Evolutionary conservation across 352 stramenopile species (phyloP).

Genomic region (Halophytophthora batemanensis): DNA sequence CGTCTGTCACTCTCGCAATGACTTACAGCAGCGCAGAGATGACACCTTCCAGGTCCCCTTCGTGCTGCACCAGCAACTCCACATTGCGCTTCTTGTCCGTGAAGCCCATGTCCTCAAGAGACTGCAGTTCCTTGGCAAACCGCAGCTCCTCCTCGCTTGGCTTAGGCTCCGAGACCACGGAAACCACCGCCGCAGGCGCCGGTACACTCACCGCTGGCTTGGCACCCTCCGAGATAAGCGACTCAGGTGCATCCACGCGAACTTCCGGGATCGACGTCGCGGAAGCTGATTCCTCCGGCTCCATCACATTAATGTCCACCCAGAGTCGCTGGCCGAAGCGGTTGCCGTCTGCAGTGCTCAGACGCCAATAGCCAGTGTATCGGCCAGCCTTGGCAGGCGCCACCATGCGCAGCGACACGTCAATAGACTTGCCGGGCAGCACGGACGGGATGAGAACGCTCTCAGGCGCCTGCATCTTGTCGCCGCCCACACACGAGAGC

Average conservation of each 20-base stretch:
- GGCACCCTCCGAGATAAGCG: constrained; percentile 20
- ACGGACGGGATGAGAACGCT: constrained; percentile 71
- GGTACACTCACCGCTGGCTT: constrained; percentile 21
- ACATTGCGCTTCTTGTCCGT: constrained; percentile 51
- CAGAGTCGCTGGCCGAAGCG: constrained; percentile 88
- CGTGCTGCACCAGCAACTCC: constrained; percentile 48
- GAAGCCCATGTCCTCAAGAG: constrained; percentile 73
- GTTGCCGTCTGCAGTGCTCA: constrained; percentile 72
- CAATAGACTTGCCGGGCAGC: constrained; percentile 59
- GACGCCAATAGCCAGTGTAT: constrained; percentile 89
- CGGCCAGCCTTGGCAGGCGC: constrained; percentile 56
- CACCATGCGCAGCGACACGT: constrained; percentile 73
- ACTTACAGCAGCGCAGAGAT: constrained; percentile 45
- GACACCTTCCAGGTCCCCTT: constrained; percentile 65
- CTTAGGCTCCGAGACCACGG: constrained; percentile 12
- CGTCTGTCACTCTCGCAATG: too few relatives aligned
- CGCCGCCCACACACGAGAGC: constrained; percentile 65
- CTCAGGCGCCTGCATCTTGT: constrained; percentile 73
- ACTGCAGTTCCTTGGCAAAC: constrained; percentile 44
- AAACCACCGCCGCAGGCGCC: constrained; percentile 24
- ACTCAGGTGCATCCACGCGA: constrained; percentile 30
- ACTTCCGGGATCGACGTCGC: constrained; percentile 23
- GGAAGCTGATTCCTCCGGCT: constrained; percentile 23
- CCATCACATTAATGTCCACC: constrained; percentile 83
- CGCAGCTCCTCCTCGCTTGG: constrained; percentile 38